Percentiles rank a stretch among this genome's conserved stretches.
phyloP scores from a whole-genome alignment of 1,139 yeast species.

The Blastobotrys buckinghamii region DNA sequence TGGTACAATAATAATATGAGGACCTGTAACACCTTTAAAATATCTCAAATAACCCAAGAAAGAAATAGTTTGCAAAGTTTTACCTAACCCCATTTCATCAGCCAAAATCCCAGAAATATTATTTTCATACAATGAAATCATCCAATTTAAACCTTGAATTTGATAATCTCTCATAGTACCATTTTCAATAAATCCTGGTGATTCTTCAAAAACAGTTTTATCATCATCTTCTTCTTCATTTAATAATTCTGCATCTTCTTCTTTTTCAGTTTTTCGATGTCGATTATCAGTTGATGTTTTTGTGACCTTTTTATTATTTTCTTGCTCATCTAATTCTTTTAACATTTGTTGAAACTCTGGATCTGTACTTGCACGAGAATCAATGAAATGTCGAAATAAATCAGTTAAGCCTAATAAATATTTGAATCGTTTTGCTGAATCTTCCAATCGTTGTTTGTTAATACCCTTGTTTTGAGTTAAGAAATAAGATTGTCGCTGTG shows the following conservation, averaged over 20 bases:
- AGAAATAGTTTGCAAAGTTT: conserved; percentile 88
- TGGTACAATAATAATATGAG: conserved; percentile 88
- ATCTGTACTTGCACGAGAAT: conserved; percentile 72
- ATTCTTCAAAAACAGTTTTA: conserved; percentile 58
- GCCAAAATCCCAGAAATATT: conserved; percentile 87
- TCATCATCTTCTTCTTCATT: conserved; percentile 54
- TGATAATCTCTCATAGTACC: conserved; percentile 82
- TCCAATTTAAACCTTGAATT: conserved; percentile 90
- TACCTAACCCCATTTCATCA: conserved; percentile 98
- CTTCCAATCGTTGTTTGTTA: conserved; percentile 32
- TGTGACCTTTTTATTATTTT: conserved; percentile 22
- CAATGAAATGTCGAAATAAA: conserved; percentile 82
- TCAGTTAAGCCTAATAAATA: conserved; percentile 80
- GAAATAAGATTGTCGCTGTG: conserved; percentile 27
- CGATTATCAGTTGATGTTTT: conserved; percentile 24
- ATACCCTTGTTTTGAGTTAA: conserved; percentile 27
- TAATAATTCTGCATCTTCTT: conserved; percentile 85
- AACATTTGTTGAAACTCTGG: conserved; percentile 54
- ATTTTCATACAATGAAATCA: conserved; percentile 76
- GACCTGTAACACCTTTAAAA: conserved; percentile 75
- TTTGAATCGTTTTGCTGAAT: conserved; percentile 72
- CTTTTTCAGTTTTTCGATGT: conserved; percentile 70
- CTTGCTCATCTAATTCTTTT: conserved; percentile 44
- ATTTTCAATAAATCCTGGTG: conserved; percentile 58
- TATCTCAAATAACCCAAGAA: conserved; percentile 84